Conservation (phyloP, 371 early-diverging fungal species). For the Mortierella sp. region DNA sequence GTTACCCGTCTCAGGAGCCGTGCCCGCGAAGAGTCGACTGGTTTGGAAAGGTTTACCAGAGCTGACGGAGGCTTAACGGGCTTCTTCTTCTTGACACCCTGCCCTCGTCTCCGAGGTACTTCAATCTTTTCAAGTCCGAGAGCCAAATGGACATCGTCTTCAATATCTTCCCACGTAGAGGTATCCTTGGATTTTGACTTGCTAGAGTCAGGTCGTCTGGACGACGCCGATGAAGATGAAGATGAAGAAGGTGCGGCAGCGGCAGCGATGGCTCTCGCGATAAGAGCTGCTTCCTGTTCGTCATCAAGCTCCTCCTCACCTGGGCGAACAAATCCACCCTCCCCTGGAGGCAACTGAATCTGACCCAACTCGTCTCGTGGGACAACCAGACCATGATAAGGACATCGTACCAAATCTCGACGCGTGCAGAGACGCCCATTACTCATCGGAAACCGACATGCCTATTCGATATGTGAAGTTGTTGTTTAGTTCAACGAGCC, state of each 20-base stretch:
- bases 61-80: conserved; percentile 50
- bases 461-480: conserved; percentile 24
- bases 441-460: conserved; percentile 76
- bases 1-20: conserved; percentile 62
- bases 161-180: conserved; percentile 69
- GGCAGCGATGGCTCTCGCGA: conserved; percentile 29
- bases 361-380: conserved; percentile 75
- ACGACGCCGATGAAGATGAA: conserved; percentile 7
- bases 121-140: conserved; percentile 59
- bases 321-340: conserved; percentile 26
- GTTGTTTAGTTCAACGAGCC: not conserved
- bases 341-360: conserved; percentile 40
- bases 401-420: conserved; percentile 78
- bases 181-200: conserved; percentile 22
- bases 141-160: conserved; percentile 66
- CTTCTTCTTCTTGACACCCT: conserved; percentile 32
- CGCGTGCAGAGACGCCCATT: conserved; percentile 79
- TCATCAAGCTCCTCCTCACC: conserved; percentile 29
- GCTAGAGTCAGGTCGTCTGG: conserved; percentile 8
- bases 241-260: conserved; percentile 24
- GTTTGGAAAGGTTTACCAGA: conserved; percentile 68
- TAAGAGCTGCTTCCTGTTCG: conserved; percentile 28
- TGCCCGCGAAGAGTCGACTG: conserved; percentile 59
- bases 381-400: conserved; percentile 79
- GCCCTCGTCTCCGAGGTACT: conserved; percentile 35